Base-by-base conservation (phyloP, 306 rosid genomes). In the Prosopis cineraria region DNA sequence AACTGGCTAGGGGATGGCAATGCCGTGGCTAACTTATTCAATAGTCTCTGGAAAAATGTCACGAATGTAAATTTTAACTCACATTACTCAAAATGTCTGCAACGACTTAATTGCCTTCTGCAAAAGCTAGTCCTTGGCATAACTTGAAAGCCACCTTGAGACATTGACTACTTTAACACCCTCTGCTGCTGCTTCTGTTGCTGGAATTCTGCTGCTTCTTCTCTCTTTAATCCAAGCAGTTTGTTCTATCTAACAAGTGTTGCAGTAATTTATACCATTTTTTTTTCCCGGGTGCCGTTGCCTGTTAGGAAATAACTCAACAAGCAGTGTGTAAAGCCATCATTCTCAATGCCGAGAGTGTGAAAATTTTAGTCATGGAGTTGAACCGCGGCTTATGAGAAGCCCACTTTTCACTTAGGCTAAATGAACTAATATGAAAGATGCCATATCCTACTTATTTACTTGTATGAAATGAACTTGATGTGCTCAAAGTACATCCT, bases 161-260 rank as follows among this genome's bases (percentile, higher is more conserved):
- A 30, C 82, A 68, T 3, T 3, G 84, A 84, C 71, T 84, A 71
- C 69, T 77, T 76, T 65, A 72, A 22, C 1, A 80, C n/a, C 47
- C 73, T 84, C 27, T 76, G 84, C 64, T 44, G 79, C 72, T 56
- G 76, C 76, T 43, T 55, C 88, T 6, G 7, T 65, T 45, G 84
- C 84, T 71, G 87, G 73, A 71, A 39, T 76, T 45, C 0, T 65
- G 8, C 34, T 84, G 9, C 79, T 84, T 47, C 0, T 80, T 44
- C 76, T 84, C 47, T 10, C 86, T 44, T 17, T 83, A 0, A 2
- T 74, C 41, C 79, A 81, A 44, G 3, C 83, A 11, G 68, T 70
- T 17, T 68, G 78, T 74, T 81, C 80, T 80, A 69, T 84, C 48
- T 39, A 0, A 37, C 80, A 68, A 47, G 63, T 73, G 10, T 6